A percentile compares a stretch with the other conserved stretches of the same genome.
These are phyloP conservation scores for Leccinum imitatum DNA, from an alignment of 768 basidiomycete species.

Conservation along the genomic window DNA sequence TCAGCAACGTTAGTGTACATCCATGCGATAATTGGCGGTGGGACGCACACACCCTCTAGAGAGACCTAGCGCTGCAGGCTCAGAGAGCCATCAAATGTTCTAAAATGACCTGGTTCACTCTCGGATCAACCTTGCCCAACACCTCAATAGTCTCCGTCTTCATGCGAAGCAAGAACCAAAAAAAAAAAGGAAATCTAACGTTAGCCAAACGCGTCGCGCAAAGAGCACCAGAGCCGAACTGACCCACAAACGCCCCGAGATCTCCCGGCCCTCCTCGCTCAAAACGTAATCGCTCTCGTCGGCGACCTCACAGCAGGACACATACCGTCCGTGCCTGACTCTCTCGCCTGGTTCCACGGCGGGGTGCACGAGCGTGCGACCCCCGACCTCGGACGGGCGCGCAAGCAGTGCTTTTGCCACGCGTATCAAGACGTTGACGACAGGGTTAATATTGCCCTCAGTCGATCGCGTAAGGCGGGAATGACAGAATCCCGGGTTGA, in stretches of 20 bases:
- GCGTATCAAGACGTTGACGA: background rate
- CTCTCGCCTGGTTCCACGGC: constrained; percentile 28
- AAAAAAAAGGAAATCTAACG: background rate
- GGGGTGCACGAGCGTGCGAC: constrained; percentile 36
- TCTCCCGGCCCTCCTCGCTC: constrained; percentile 30
- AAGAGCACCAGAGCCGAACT: constrained; percentile 3
- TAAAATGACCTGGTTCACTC: constrained; percentile 27
- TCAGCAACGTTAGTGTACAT: background rate
- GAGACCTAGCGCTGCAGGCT: background rate
- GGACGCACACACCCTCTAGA: background rate
- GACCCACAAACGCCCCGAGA: constrained; percentile 37
- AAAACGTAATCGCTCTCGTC: constrained; percentile 36
- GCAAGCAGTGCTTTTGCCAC: constrained; percentile 25
- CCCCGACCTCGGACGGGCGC: constrained; percentile 35
- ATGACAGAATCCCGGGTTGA: constrained; percentile 38
- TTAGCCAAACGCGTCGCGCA: constrained; percentile 3
- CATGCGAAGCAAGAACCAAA: background rate
- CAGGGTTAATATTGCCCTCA: constrained; percentile 7
- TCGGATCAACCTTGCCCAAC: constrained; percentile 27
- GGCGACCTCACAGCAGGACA: constrained; percentile 25
- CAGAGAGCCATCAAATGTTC: constrained; percentile 23
- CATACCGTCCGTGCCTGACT: constrained; percentile 30
- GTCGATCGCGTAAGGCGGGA: constrained; percentile 30
- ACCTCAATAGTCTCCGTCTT: constrained; percentile 31
- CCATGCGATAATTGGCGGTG: background rate